Conservation (phyloP, 1,284 basidiomycete species). For the Sanghuangporus baumii region DNA sequence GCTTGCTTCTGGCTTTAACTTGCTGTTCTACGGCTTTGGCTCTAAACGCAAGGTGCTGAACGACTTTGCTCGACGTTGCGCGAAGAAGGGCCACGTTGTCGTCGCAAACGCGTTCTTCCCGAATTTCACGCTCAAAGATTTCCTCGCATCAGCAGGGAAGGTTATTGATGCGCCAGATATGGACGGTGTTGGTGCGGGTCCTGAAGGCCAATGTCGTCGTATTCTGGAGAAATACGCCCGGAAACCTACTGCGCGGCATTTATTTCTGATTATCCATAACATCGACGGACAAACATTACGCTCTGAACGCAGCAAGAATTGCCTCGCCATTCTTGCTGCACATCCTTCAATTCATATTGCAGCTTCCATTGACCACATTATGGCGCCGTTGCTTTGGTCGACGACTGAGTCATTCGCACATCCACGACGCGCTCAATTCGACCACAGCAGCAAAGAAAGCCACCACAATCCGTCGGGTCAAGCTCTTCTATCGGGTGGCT, state of each 20-base stretch:
- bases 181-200: constrained; percentile 30
- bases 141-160: constrained; percentile 12
- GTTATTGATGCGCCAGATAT: constrained; percentile 46
- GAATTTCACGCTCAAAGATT: constrained; percentile 49
- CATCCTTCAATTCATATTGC: constrained; percentile 72
- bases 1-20: constrained; percentile 76
- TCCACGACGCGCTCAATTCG: not conserved
- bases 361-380: constrained; percentile 82
- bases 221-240: constrained; percentile 57
- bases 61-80: constrained; percentile 57
- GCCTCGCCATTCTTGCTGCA: constrained; percentile 65
- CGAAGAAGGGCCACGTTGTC: constrained; percentile 62
- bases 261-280: constrained; percentile 84
- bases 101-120: constrained; percentile 80
- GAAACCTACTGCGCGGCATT: constrained; percentile 28
- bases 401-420: constrained; percentile 49
- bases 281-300: constrained; percentile 76
- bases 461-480: constrained; percentile 11
- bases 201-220: constrained; percentile 59
- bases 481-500: constrained; percentile 42
- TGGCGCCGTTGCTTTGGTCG: constrained; percentile 74
- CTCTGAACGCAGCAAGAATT: constrained; percentile 50
- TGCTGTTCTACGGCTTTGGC: constrained; percentile 83
- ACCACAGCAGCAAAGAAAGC: constrained; percentile 28
- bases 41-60: constrained; percentile 78